Conservation (phyloP, 2,329 filamentous ascomycete species). For the Amylocarpus encephaloides region DNA sequence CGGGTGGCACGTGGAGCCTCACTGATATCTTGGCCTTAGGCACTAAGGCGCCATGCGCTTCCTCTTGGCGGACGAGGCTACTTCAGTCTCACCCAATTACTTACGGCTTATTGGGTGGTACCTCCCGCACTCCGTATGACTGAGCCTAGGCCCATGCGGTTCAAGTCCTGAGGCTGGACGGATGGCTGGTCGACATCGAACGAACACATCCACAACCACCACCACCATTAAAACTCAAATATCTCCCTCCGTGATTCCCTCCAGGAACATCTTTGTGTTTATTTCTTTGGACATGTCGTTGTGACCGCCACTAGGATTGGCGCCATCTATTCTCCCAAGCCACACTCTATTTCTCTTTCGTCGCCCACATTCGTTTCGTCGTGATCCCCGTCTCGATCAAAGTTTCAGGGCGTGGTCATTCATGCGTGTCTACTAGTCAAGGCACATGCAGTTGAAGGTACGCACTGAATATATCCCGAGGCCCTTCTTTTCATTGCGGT, state of each 20-base stretch:
- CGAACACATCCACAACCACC: background rate
- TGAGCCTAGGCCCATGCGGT: too few species aligned
- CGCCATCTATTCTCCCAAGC: slow-evolving; percentile 14
- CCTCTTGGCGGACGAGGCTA: too few species aligned
- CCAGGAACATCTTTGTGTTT: background rate
- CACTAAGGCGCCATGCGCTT: too few species aligned
- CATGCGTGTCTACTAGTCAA: slow-evolving; percentile 24
- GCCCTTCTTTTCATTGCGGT: slow-evolving; percentile 1
- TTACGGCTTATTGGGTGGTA: too few species aligned
- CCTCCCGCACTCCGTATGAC: too few species aligned
- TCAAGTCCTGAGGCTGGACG: too few species aligned
- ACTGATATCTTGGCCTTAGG: too few species aligned
- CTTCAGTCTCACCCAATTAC: background rate
- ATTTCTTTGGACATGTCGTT: slow-evolving; percentile 7
- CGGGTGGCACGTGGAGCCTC: too few species aligned
- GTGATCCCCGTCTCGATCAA: slow-evolving; percentile 20
- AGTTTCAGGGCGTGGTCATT: slow-evolving; percentile 28
- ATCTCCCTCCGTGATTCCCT: background rate
- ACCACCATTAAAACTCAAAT: background rate
- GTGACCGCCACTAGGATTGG: slow-evolving; percentile 14
- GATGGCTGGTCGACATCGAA: too few species aligned
- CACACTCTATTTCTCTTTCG: slow-evolving; percentile 11
- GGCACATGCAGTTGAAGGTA: slow-evolving; percentile 10
- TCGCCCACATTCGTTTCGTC: slow-evolving; percentile 23
- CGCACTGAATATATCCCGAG: slow-evolving; percentile 10